Conservation (phyloP, 495 filamentous ascomycete genomes). For the Viridothelium virens region DNA sequence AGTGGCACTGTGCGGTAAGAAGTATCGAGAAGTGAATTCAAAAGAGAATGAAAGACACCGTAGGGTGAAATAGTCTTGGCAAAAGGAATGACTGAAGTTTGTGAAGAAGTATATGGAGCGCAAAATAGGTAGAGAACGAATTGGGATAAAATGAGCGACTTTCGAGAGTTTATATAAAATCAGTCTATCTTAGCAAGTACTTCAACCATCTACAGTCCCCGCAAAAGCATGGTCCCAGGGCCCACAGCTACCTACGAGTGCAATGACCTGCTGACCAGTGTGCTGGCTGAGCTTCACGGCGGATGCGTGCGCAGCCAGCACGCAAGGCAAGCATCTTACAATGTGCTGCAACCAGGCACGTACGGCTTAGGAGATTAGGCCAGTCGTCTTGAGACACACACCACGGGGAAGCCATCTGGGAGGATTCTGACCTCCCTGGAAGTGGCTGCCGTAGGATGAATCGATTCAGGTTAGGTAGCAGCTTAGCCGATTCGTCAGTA, state of each 20-base stretch:
- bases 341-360: neutral
- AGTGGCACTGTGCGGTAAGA: neutral
- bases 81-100: conserved; percentile 11
- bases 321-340: neutral
- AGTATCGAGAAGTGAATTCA: neutral
- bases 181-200: neutral
- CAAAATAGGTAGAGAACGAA: neutral
- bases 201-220: neutral
- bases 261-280: neutral
- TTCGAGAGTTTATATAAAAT: neutral
- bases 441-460: neutral
- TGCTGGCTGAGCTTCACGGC: neutral
- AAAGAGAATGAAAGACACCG: conserved; percentile 7
- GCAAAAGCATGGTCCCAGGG: neutral
- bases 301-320: conserved; percentile 6
- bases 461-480: neutral
- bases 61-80: neutral
- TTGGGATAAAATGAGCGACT: neutral
- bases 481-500: neutral
- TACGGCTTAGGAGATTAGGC: neutral
- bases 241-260: conserved; percentile 1
- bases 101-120: neutral
- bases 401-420: conserved; percentile 8
- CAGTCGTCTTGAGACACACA: conserved; percentile 1
- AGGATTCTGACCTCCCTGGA: neutral